A percentile compares a stretch with the other conserved stretches of the same genome.
Evolutionary conservation across 345 rosid species (phyloP).

Genomic region (Syzygium oleosum): DNA sequence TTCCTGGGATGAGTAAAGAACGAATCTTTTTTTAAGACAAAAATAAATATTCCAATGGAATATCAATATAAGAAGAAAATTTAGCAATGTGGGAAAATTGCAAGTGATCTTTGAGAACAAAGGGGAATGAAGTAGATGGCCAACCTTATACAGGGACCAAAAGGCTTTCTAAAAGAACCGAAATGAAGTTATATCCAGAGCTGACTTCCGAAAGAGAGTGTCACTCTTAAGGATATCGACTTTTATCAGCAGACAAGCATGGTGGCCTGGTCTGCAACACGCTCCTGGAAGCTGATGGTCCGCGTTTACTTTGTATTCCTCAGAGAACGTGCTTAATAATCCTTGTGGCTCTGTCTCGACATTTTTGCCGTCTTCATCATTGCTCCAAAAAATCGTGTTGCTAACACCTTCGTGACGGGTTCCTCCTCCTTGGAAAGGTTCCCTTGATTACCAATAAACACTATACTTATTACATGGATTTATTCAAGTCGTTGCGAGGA

Average conservation of each 20-base stretch:
- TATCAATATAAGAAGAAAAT: background rate
- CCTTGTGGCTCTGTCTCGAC: background rate
- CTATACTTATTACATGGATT: too few relatives aligned
- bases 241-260: background rate
- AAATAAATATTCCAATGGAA: background rate
- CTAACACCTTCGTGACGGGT: background rate
- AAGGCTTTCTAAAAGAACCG: background rate
- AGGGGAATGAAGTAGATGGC: background rate
- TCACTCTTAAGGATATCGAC: background rate
- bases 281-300: background rate
- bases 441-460: too few relatives aligned
- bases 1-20: background rate
- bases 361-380: background rate
- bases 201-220: background rate
- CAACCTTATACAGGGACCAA: background rate
- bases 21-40: background rate
- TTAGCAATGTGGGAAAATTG: background rate
- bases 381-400: background rate
- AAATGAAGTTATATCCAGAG: background rate
- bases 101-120: background rate
- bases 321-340: background rate
- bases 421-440: background rate
- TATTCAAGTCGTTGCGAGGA: too few relatives aligned
- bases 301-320: background rate
- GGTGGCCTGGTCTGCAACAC: background rate